Base-by-base conservation (phyloP, 441 rosid genomes). In the Euphorbia celastroides region DNA sequence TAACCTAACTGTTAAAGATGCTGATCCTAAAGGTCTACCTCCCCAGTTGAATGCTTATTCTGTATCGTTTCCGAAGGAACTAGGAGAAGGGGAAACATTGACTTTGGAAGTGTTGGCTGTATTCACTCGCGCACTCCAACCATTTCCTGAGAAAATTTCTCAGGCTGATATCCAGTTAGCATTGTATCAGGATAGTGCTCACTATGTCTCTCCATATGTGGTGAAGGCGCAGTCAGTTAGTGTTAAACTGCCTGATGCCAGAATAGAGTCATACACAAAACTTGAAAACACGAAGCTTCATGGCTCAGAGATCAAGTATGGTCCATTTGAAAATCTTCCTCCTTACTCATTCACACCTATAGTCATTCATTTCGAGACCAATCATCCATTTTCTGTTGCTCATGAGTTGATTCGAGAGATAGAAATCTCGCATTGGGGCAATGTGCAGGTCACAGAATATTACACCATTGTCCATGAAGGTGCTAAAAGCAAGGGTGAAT, bases 401-500 rank as follows among this genome's bases (percentile, higher is more conserved):
- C 72, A 68, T 71, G 91, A 86, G 79, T 80, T 95, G 58, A 88
- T 86, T 52, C 78, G 96, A 56, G 99, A 94, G 78, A 85, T 94
- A 68, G 96, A 92, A 77, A 84, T 94, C 70, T 94, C 99, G 61
- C 98, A 92, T 23, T 94, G 99, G 99, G 98, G 98, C 62, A 87
- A 86, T 52, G 88, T 94, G 65, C 96, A 88, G 77, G 77, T 94
- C 54, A 85, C 97, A 0, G 99, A 94, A 77, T 81, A 94, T 76
- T 94, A 94, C 74, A 82, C 77, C 55, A 54, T 92, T 46, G 75
- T 82, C 57, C 97, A 94, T 73, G 85, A 80, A 19, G 98, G 98
- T 52, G 92, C 98, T 66, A 82, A 86, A 64, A 83, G 82, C 74
- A 86, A 77, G 91, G 98, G 99, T 62, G 98, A 85, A 81, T 88